Percentiles rank a stretch among this genome's conserved stretches.
Evolutionary conservation across 306 rosid genomes (phyloP).

Genomic region (Fagus sylvatica): DNA sequence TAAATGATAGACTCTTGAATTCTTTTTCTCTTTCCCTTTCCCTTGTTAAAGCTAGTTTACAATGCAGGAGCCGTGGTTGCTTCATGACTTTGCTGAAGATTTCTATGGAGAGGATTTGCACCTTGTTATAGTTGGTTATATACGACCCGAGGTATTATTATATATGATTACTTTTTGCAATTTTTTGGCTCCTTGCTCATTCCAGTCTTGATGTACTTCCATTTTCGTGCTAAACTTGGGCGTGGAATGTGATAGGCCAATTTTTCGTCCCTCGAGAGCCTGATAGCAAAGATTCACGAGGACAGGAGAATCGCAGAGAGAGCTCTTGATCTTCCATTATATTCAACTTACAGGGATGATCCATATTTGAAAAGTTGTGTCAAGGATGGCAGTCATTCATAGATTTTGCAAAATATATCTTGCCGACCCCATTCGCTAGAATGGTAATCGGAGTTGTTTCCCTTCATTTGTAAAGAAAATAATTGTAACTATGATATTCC

Average conservation of each 20-base stretch:
- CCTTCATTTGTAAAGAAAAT: neutral
- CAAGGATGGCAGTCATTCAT: slow-evolving; percentile 5
- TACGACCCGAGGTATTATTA: slow-evolving; percentile 76
- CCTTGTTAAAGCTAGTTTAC: slow-evolving; percentile 9
- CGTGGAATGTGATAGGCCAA: slow-evolving; percentile 57
- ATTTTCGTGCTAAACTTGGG: slow-evolving; percentile 30
- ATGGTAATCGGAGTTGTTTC: neutral
- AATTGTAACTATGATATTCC: slow-evolving; percentile 14
- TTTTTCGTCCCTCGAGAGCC: slow-evolving; percentile 73
- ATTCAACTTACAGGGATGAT: slow-evolving; percentile 63
- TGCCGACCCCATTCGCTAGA: neutral
- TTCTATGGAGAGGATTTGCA: slow-evolving; percentile 83
- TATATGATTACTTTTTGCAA: neutral
- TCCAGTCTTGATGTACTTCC: neutral
- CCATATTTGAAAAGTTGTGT: slow-evolving; percentile 45
- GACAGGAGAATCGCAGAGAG: slow-evolving; percentile 67
- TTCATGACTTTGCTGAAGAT: slow-evolving; percentile 69
- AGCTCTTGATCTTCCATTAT: slow-evolving; percentile 87
- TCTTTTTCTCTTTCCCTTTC: slow-evolving; percentile 7
- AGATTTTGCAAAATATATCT: neutral
- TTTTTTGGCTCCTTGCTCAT: slow-evolving; percentile 1
- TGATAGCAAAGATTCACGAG: slow-evolving; percentile 78
- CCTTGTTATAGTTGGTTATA: slow-evolving; percentile 86
- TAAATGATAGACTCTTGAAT: slow-evolving; percentile 16
- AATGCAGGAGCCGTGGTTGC: slow-evolving; percentile 94